Evolutionary conservation across 1,139 yeast species (phyloP), one percentile per base, ranked within the genome.

Genomic region (Blastobotrys illinoisensis): DNA sequence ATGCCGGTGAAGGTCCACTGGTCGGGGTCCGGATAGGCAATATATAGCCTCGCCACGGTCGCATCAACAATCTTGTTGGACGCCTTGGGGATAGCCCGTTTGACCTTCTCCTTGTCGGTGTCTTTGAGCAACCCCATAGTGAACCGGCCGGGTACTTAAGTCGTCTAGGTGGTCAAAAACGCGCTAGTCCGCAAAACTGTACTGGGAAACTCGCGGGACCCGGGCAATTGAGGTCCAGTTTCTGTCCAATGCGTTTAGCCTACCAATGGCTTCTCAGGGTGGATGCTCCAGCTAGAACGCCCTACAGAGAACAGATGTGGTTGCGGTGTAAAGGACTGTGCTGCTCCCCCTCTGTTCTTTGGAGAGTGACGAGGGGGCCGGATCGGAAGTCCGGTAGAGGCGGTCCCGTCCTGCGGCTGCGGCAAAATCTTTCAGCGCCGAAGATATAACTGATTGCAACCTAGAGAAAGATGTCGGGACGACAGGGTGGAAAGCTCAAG

Each of bases 1-100:
- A 93, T 74, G 0, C 96, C 98, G 0, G 99, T 91, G 72, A 81
- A 89, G 16, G 79, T 80, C 98, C 99, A 93, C 60, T 80, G 74
- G 23, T 80, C 79, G 2, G 87, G 84, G 63, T 87, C 85, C 1
- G 99, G 98, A 65, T 88, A 82, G 1, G 98, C 96, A 44, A 93
- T 81, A 72, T 91, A 93, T 51, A 93, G 77, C 56, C 96, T 74
- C 0, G 97, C 97, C 4, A 91, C 87, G 0, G 97, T 86, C 49
- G 96, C 96, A 72, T 89, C 97, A 46, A 93, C 76, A 62, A 93
- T 82, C 69, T 90, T 91, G 70, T 90, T 91, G 54, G 91, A 78
- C 11, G 90, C 83, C 71, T 89, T 90, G 50, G 99, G 98, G 52
- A 93, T 78, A 24, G 85, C 89, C 57, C 97, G 76, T 67, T 91